Evolutionary conservation across 257 asterid genomes (phyloP), one percentile per base, ranked within the genome.

Genomic region (Linaria vulgaris): DNA sequence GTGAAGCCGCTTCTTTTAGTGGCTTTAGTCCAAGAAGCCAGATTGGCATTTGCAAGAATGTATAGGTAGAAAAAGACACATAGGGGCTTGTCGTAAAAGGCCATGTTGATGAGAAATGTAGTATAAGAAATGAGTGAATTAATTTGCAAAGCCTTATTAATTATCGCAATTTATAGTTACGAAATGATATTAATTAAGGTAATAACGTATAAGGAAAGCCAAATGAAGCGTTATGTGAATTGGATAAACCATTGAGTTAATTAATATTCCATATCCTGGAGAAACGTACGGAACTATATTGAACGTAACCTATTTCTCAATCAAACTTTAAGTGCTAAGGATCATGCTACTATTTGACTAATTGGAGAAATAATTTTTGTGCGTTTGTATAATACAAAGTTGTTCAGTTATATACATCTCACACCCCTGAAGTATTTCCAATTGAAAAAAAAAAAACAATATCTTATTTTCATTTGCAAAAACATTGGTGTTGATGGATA

Each of bases 1-100:
- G 89, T 78, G 72, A 85, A 69, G 52, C 94, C 91, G 22, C 70
- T n/a, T n/a, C n/a, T n/a, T n/a, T n/a, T n/a, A n/a, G n/a, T 14
- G 37, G 74, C 55, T 9, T 70, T 57, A 12, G n/a, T n/a, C n/a
- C n/a, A n/a, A n/a, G 57, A 31, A 34, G 48, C 13, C 5, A 34
- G 56, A 24, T 37, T 59, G 9, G 70, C 24, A 57, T 56, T 21
- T 39, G 27, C 50, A 10, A 71, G 38, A 25, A 71, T 2, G 17
- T 67, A 64, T 24, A 20, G 27, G 25, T 1, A 64, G 20, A 51
- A 48, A 22, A 41, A 17, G 20, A 65, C 13, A 66, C 41, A 22
- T 57, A 30, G 31, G 24, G 50, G 21, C n/a, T 67, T 73, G 66
- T 17, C 45, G 44, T 16, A 20, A 10, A 23, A 62, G 63, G 76